phyloP scores from a whole-genome alignment of 202 grass and related monocot genomes.

The Cymbopogon flexuosus region DNA sequence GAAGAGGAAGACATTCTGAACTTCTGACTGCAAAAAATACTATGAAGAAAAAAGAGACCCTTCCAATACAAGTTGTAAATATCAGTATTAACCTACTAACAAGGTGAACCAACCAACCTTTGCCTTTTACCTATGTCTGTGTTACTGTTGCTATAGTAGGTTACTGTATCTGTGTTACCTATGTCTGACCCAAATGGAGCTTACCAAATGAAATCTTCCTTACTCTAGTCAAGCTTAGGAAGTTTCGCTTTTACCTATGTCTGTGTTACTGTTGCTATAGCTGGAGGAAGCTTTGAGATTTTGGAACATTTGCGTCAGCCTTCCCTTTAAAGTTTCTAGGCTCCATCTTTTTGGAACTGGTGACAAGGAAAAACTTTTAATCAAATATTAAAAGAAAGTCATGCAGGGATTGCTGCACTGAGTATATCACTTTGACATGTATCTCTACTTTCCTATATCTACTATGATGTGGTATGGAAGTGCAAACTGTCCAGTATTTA shows the following conservation, averaged over 20 bases:
- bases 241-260: not conserved
- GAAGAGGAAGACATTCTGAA: not conserved
- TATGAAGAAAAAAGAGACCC: not conserved
- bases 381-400: not conserved
- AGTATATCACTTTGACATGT: not conserved
- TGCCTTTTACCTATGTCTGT: too few species aligned
- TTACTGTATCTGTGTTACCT: too few species aligned
- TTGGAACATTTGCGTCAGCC: not conserved
- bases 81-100: not conserved
- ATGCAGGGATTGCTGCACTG: not conserved
- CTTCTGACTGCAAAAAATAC: not conserved
- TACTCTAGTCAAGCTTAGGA: not conserved
- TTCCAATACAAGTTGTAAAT: not conserved
- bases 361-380: not conserved
- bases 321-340: not conserved
- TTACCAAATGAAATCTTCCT: not conserved
- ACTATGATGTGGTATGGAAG: not conserved
- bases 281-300: not conserved
- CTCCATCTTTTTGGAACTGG: not conserved
- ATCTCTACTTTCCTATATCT: not conserved
- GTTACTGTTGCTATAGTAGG: too few species aligned
- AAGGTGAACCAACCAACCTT: too few species aligned
- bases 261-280: not conserved
- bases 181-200: too few species aligned
- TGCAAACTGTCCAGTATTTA: slow-evolving; percentile 1